Base-by-base conservation (phyloP, 2,329 filamentous ascomycete genomes). In the Teratosphaeria viscida region DNA sequence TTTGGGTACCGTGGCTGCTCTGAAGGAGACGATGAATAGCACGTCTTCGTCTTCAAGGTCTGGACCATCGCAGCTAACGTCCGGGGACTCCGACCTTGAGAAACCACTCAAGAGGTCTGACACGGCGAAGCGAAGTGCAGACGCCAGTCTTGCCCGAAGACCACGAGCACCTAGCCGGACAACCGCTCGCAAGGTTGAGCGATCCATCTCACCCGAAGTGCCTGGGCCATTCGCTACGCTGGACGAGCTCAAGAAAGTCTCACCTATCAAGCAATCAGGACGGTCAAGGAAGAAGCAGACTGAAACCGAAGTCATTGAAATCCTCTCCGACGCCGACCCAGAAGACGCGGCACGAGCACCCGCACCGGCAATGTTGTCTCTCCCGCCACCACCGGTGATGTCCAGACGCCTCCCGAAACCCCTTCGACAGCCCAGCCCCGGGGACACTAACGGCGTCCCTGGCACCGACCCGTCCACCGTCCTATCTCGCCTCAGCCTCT, bases 401-500 rank as follows among this genome's bases (percentile, higher is more conserved):
- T 56, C 59, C 12, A 61, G 61, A 37, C 64, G 64, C 12, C 61
- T 73, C 2, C 70, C 71, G 10, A 60, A 66, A 1, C 68, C 68
- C 12, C 10, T 49, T 11, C 43, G 43, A n/a, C 61, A 52, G 57
- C 67, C 61, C 61, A 58, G 26, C 54, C 66, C 55, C 54, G 35
- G 54, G 63, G 60, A 67, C 55, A 56, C 63, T 26, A 64, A 70
- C 8, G 56, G 62, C 7, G 62, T 75, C 29, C 68, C 75, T 19
- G 69, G 68, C 32, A 77, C 75, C 1, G 76, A 79, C 61, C 78
- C 78, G 3, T 66, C 71, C 6, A 70, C 74, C n/a, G 77, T 80
- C 2, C 66, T 80, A 34, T 69, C 71, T 23, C 74, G 74, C n/a
- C 69, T 79, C 19, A 71, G 73, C 52, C 72, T 69, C 5, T 76